Conservation (phyloP, 2,329 filamentous ascomycete genomes). For the Aspergillus chevalieri region DNA sequence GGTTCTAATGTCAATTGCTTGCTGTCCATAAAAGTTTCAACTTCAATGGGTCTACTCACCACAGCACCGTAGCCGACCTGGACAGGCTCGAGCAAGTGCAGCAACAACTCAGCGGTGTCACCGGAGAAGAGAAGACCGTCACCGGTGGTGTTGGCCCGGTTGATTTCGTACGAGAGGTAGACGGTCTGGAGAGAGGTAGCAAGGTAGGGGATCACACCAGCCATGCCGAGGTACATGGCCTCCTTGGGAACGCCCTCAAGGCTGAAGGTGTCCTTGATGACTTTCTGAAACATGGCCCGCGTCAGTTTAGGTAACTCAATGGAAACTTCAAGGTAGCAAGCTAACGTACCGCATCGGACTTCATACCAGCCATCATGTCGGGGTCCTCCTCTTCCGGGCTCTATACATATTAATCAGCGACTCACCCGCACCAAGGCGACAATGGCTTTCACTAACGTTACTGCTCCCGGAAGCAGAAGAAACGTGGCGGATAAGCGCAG, state of each 20-base stretch:
- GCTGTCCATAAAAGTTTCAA: neutral
- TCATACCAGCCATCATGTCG: conserved; percentile 50
- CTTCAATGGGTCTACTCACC: conserved; percentile 43
- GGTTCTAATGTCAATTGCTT: conserved; percentile 2
- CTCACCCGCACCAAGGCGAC: conserved; percentile 36
- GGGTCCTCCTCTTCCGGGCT: conserved; percentile 33
- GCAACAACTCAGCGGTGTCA: conserved; percentile 63
- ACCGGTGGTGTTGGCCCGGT: conserved; percentile 58
- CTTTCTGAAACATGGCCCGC: conserved; percentile 40
- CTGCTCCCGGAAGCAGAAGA: conserved; percentile 15
- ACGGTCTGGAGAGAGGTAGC: conserved; percentile 77
- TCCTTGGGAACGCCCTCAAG: conserved; percentile 61
- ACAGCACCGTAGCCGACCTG: conserved; percentile 89
- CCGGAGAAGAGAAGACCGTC: conserved; percentile 60
- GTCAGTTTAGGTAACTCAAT: conserved; percentile 5
- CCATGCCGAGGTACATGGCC: conserved; percentile 62
- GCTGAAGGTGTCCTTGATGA: conserved; percentile 64
- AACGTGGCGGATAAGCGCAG: conserved; percentile 45
- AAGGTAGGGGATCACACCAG: conserved; percentile 78
- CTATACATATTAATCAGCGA: conserved; percentile 42
- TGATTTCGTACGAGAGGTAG: conserved; percentile 76
- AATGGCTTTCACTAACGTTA: conserved; percentile 42
- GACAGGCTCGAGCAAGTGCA: conserved; percentile 73
- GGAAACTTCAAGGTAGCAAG: conserved; percentile 3
- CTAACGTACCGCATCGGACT: conserved; percentile 52